phyloP scores from a whole-genome alignment of 495 filamentous ascomycete genomes.

The Aspergillus hancockii region DNA sequence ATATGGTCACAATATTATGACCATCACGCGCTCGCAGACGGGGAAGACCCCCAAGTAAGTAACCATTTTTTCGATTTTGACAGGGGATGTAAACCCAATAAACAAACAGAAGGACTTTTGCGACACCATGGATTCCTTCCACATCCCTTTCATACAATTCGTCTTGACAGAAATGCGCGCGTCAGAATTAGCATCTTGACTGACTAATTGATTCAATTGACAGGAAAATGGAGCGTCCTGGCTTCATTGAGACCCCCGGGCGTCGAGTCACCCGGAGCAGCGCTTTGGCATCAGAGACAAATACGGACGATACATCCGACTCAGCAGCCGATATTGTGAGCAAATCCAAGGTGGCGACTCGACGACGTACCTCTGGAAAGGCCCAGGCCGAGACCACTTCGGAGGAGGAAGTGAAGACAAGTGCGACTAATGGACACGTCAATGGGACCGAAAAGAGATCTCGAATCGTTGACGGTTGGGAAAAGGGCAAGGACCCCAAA shows the following conservation, averaged over 20 bases:
- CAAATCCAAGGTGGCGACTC: constrained; percentile 32
- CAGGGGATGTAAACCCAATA: constrained; percentile 14
- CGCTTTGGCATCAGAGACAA: constrained; percentile 31
- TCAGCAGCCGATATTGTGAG: constrained; percentile 26
- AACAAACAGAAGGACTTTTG: constrained; percentile 6
- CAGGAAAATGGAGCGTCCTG: constrained; percentile 59
- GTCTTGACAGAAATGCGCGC: not conserved
- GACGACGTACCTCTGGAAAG: constrained; percentile 35
- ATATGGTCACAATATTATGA: constrained; percentile 38
- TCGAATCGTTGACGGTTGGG: constrained; percentile 65
- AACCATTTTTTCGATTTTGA: constrained; percentile 15
- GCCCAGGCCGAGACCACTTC: constrained; percentile 31
- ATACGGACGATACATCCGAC: constrained; percentile 34
- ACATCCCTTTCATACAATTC: not conserved
- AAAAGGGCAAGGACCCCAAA: constrained; percentile 68
- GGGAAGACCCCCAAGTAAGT: constrained; percentile 54
- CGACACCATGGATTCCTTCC: constrained; percentile 9
- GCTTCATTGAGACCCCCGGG: constrained; percentile 59
- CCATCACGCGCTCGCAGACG: constrained; percentile 51
- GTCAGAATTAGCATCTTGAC: not conserved
- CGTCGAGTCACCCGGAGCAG: constrained; percentile 47
- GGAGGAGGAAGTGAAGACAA: constrained; percentile 28
- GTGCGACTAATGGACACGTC: constrained; percentile 39
- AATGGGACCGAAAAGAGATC: constrained; percentile 38
- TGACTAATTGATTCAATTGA: constrained; percentile 4